A percentile compares a stretch with the other conserved stretches of the same genome.
Evolutionary conservation across 179 eudicot genomes (phyloP).

Genomic region (Gypsophila paniculata): DNA sequence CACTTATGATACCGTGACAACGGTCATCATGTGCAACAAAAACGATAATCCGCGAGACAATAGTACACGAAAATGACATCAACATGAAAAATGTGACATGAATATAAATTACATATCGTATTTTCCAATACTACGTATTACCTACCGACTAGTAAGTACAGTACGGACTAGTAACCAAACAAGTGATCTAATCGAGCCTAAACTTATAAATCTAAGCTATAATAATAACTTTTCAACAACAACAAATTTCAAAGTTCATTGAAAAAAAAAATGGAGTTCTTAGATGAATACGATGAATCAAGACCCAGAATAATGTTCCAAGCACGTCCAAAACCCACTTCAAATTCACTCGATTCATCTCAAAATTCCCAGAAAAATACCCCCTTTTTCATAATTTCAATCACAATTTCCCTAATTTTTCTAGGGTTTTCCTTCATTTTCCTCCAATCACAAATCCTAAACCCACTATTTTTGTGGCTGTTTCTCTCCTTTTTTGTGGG

Average conservation of each 20-base stretch:
- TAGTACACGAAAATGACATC: no score
- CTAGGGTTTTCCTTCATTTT: conserved; percentile 36
- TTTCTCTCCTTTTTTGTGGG: conserved; percentile 74
- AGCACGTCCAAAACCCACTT: conserved; percentile 33
- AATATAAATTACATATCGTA: no score
- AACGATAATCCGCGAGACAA: no score
- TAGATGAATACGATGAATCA: conserved; percentile 49
- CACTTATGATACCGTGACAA: no score
- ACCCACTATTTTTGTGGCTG: conserved; percentile 49
- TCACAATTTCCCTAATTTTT: conserved; percentile 42
- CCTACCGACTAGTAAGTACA: no score
- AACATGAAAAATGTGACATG: no score
- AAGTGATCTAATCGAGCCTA: no score
- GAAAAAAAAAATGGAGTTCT: conserved; percentile 45
- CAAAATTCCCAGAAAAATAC: conserved; percentile 24
- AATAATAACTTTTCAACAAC: no score
- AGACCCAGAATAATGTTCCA: conserved; percentile 54
- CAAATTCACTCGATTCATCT: conserved; percentile 23
- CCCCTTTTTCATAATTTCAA: conserved; percentile 44
- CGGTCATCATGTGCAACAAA: no score
- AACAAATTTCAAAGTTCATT: not conserved
- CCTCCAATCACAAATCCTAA: conserved; percentile 45
- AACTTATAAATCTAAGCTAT: no score
- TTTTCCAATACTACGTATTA: no score
- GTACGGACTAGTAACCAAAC: no score